Conservation (phyloP, 768 basidiomycete species). For the Leucocoprinus birnbaumii region DNA sequence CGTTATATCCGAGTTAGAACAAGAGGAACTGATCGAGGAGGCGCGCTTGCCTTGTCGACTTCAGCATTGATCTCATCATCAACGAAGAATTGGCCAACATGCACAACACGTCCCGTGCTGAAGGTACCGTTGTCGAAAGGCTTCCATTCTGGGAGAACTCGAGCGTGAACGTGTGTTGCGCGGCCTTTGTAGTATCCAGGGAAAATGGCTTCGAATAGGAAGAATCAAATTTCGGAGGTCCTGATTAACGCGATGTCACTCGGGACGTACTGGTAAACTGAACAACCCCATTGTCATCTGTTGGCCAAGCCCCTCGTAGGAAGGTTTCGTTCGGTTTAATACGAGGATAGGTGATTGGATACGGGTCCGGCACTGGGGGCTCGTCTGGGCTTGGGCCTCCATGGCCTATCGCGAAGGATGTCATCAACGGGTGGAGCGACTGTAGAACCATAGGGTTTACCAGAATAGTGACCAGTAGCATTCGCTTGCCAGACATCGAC, state of each 20-base stretch:
- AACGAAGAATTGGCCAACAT: slow-evolving; percentile 58
- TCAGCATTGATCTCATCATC: slow-evolving; percentile 48
- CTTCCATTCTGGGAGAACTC: slow-evolving; percentile 50
- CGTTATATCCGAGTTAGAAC: neutral
- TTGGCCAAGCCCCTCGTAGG: slow-evolving; percentile 53
- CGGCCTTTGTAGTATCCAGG: slow-evolving; percentile 57
- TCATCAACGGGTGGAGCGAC: neutral
- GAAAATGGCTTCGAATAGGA: slow-evolving; percentile 31
- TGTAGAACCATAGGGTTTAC: slow-evolving; percentile 18
- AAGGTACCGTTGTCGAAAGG: slow-evolving; percentile 42
- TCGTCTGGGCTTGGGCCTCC: slow-evolving; percentile 36
- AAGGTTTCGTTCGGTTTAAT: slow-evolving; percentile 40
- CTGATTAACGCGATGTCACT: too few species aligned
- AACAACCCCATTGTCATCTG: slow-evolving; percentile 48
- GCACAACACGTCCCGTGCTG: slow-evolving; percentile 37
- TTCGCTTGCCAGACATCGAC: slow-evolving; percentile 61
- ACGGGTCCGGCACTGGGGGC: slow-evolving; percentile 43
- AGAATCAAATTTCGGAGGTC: too few species aligned
- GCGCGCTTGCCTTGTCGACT: slow-evolving; percentile 42
- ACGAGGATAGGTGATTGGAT: slow-evolving; percentile 43
- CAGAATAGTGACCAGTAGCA: slow-evolving; percentile 53
- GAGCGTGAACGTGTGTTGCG: slow-evolving; percentile 53
- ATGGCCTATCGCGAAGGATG: slow-evolving; percentile 30
- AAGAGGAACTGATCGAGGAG: neutral
- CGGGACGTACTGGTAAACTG: slow-evolving; percentile 46